A percentile compares a stretch with the other conserved stretches of the same genome.
Evolutionary conservation across 106 monocot species (phyloP).

Genomic region (Dendrobium officinale): DNA sequence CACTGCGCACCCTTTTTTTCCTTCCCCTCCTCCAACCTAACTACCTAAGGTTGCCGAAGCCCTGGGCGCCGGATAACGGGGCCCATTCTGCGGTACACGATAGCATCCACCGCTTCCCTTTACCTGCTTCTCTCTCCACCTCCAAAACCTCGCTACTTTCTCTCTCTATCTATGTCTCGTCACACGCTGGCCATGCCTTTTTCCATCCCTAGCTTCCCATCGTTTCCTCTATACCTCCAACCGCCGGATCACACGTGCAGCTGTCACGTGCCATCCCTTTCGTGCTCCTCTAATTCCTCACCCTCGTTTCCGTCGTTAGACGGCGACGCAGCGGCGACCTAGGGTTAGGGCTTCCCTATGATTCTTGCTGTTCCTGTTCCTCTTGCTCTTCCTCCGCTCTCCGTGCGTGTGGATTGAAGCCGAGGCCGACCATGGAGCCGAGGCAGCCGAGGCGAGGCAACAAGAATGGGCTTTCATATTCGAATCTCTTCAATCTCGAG

Average conservation of each 20-base stretch:
- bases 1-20: too few relatives aligned
- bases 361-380: background rate
- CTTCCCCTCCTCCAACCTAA: background rate
- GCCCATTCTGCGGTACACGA: background rate
- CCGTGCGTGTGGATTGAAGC: background rate
- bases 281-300: background rate
- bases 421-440: slow-evolving; percentile 27
- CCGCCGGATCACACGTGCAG: slow-evolving; percentile 5
- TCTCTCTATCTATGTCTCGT: slow-evolving; percentile 2
- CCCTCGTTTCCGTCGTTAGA: slow-evolving; percentile 2
- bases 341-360: background rate
- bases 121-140: background rate
- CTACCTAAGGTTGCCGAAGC: background rate
- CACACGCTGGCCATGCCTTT: slow-evolving; percentile 20
- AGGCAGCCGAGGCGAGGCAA: slow-evolving; percentile 20
- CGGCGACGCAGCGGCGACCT: slow-evolving; percentile 1
- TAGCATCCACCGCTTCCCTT: background rate
- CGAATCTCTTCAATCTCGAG: slow-evolving; percentile 94
- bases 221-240: background rate
- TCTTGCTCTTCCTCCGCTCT: background rate
- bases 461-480: slow-evolving; percentile 44
- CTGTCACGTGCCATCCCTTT: slow-evolving; percentile 5
- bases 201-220: background rate
- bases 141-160: background rate
- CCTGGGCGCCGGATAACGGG: slow-evolving; percentile 2